Conservation (phyloP, 192 early-diverging fungal genomes). For the Umbelopsis sp. region DNA sequence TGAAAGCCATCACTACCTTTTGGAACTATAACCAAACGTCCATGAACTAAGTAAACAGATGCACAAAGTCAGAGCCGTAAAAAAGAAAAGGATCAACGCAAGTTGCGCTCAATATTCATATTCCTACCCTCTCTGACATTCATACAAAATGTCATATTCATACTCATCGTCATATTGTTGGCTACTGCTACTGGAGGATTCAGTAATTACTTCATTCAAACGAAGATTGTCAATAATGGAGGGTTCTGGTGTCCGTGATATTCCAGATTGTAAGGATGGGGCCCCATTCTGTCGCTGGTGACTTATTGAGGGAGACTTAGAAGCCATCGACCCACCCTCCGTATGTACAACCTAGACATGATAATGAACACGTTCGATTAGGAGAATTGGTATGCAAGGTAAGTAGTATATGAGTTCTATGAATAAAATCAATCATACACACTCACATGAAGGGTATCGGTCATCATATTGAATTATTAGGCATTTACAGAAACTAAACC, state of each 20-base stretch:
- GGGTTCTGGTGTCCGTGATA: neutral
- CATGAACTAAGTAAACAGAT: constrained; percentile 40
- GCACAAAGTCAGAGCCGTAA: too few relatives aligned
- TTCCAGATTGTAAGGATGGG: neutral
- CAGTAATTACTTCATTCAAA: neutral
- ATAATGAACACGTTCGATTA: neutral
- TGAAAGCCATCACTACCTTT: constrained; percentile 32
- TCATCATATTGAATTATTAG: neutral
- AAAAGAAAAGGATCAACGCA: neutral
- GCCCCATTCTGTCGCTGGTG: neutral
- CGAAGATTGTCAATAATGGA: constrained; percentile 7
- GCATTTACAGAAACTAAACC: too few relatives aligned
- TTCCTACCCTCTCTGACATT: constrained; percentile 48
- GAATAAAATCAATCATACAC: neutral
- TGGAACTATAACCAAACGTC: constrained; percentile 53
- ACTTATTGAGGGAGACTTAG: neutral
- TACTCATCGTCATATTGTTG: constrained; percentile 26
- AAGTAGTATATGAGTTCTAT: too few relatives aligned
- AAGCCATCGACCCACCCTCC: neutral
- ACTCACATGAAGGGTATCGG: neutral
- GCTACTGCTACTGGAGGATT: neutral
- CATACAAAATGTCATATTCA: constrained; percentile 42
- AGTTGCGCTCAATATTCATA: neutral
- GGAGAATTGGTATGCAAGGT: neutral
- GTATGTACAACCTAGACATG: neutral